phyloP scores from a whole-genome alignment of 2,329 filamentous ascomycete genomes.

The Phaeosphaeria sp. region DNA sequence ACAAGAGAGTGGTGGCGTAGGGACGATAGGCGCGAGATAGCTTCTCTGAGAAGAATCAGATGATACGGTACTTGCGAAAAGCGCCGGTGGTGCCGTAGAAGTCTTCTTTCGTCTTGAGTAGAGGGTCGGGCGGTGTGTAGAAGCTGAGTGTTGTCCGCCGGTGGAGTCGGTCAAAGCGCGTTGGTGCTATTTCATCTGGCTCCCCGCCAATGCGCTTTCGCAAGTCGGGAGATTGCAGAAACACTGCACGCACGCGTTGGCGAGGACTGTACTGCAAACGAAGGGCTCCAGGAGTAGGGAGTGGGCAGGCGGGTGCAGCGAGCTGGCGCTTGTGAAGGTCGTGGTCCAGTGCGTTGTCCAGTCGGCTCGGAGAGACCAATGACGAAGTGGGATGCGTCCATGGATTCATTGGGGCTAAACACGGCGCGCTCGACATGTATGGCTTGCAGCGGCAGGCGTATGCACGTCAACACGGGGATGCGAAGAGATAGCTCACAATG shows the following conservation, averaged over 20 bases:
- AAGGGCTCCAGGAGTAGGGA: constrained; percentile 28
- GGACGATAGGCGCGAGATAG: not conserved
- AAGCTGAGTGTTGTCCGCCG: constrained; percentile 23
- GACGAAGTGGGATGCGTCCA: constrained; percentile 27
- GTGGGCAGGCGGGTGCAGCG: constrained; percentile 25
- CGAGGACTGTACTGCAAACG: constrained; percentile 9
- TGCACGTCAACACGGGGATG: constrained; percentile 5
- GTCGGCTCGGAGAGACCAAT: constrained; percentile 32
- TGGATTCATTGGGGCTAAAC: constrained; percentile 26
- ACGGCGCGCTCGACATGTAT: constrained; percentile 19
- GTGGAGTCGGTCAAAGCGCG: constrained; percentile 41
- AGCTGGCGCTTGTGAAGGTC: constrained; percentile 33
- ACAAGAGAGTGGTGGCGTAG: not conserved
- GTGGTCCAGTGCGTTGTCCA: constrained; percentile 31
- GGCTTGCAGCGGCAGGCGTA: constrained; percentile 12
- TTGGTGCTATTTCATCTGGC: constrained; percentile 24
- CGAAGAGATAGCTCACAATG: not conserved
- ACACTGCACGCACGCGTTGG: constrained; percentile 27
- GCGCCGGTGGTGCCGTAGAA: constrained; percentile 2
- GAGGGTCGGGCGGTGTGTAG: constrained; percentile 1
- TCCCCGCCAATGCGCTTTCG: constrained; percentile 29
- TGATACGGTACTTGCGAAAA: not conserved
- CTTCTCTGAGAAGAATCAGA: not conserved
- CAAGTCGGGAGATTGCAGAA: constrained; percentile 23
- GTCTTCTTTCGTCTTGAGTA: constrained; percentile 3